Conservation (phyloP, 768 basidiomycete species). For the Lepiota brunneoincarnata region DNA sequence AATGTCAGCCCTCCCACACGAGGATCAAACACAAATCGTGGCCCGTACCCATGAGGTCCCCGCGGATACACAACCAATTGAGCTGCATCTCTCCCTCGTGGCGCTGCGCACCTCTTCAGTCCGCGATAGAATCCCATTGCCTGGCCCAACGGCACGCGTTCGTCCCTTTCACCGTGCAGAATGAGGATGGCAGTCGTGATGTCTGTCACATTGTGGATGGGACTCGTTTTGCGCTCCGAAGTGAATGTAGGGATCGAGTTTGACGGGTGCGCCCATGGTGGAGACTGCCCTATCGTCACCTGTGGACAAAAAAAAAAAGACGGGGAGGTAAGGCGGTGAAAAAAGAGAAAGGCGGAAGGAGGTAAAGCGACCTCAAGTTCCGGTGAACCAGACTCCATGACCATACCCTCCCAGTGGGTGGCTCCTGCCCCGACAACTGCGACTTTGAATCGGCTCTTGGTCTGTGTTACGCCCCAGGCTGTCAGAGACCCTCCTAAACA, state of each 20-base stretch:
- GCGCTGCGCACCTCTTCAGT: constrained; percentile 26
- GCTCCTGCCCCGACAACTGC: constrained; percentile 33
- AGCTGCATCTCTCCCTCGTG: constrained; percentile 25
- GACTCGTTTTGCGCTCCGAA: constrained; percentile 25
- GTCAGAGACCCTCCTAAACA: constrained; percentile 28
- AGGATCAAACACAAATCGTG: background rate
- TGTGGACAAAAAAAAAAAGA: too few species aligned
- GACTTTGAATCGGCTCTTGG: constrained; percentile 31
- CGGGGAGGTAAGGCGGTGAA: background rate
- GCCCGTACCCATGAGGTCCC: constrained; percentile 32
- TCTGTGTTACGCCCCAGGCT: constrained; percentile 34
- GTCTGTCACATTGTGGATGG: constrained; percentile 32
- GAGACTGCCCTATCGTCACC: constrained; percentile 27
- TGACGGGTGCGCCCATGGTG: constrained; percentile 25
- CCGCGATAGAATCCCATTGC: constrained; percentile 31
- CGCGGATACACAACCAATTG: constrained; percentile 32
- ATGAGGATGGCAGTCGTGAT: constrained; percentile 47
- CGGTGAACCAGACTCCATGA: constrained; percentile 32
- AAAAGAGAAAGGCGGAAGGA: background rate
- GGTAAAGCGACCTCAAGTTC: constrained; percentile 27
- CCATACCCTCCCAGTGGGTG: constrained; percentile 35
- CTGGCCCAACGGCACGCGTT: constrained; percentile 43
- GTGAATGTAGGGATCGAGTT: background rate
- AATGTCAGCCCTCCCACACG: background rate
- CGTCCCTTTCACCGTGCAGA: constrained; percentile 49